Evolutionary conservation across 1,139 yeast species (phyloP).

Genomic region (Pichia sorboxylosa): DNA sequence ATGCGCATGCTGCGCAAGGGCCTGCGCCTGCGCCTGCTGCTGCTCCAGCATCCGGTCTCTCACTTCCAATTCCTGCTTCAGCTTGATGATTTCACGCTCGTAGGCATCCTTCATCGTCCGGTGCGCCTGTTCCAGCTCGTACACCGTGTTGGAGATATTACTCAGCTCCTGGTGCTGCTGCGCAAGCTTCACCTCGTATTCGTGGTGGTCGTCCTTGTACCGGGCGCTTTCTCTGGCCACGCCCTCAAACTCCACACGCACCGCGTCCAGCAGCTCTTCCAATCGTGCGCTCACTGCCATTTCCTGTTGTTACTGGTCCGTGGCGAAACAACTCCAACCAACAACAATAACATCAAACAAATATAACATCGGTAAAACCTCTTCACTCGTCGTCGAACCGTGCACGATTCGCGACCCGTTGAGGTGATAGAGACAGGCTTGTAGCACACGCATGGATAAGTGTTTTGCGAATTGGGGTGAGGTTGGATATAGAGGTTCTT

Average conservation of each 20-base stretch:
- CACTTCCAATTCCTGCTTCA: slow-evolving; percentile 76
- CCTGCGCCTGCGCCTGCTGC: slow-evolving; percentile 13
- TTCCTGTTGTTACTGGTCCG: background rate
- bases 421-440: too few species aligned
- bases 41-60: slow-evolving; percentile 44
- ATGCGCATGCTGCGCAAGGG: slow-evolving; percentile 15
- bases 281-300: slow-evolving; percentile 25
- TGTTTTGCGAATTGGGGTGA: too few species aligned
- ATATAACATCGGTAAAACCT: too few species aligned
- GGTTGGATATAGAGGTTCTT: too few species aligned
- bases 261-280: slow-evolving; percentile 78
- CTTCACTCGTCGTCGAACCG: too few species aligned
- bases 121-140: slow-evolving; percentile 89
- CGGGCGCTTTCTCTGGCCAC: slow-evolving; percentile 79
- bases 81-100: slow-evolving; percentile 80
- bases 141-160: slow-evolving; percentile 87
- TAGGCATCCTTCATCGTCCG: slow-evolving; percentile 91
- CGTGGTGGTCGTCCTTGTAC: slow-evolving; percentile 86
- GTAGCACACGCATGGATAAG: too few species aligned
- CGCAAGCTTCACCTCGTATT: slow-evolving; percentile 77
- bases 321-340: background rate
- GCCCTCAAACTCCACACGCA: slow-evolving; percentile 82
- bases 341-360: too few species aligned
- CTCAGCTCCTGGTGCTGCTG: slow-evolving; percentile 94
- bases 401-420: too few species aligned